Evolutionary conservation across 345 rosid species (phyloP), one percentile per base, ranked within the genome.

Genomic region (Hibiscus mutabilis): DNA sequence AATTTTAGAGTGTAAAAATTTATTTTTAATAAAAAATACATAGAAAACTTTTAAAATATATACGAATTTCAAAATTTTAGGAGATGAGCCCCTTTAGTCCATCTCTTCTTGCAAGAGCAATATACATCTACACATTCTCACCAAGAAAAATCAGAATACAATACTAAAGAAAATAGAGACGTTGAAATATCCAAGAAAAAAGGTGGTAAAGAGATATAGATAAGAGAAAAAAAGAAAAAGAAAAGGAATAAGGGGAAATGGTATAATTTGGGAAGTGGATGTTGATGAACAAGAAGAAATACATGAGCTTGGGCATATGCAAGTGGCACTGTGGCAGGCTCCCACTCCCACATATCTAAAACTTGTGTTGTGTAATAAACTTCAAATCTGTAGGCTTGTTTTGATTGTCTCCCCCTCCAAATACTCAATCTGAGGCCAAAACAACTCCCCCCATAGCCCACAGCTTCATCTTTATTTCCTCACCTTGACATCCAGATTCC

Each of bases 401-500:
- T 51, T 51, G 19, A 51, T 16, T 51, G 19, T 15, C 21, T n/a
- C 21, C 19, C 55, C 55, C n/a, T 16, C 55, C 16, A 46, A 51
- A 55, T 55, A 18, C 21, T 55, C 33, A 12, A 25, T 31, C 44
- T 31, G 35, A 59, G 62, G 62, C 62, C 19, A 4, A 14, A 49
- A 29, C 33, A 33, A 33, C 37, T 33, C 37, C 37, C 55, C 55
- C 55, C 55, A 47, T 47, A 47, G 52, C 52, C 52, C 52, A 33
- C 37, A 33, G 37, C 37, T 60, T 58, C 13, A 10, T 65, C 56
- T 66, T 66, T 66, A 66, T 24, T 66, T 44, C 56, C 37, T 25
- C 37, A 46, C 56, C 69, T 66, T 3, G 6, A 46, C 31, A 29
- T 60, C 40, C 27, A 63, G n/a, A 55, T 55, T 69, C 62, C 70